Conservation (phyloP, 306 rosid genomes). For the Prunus davidiana region DNA sequence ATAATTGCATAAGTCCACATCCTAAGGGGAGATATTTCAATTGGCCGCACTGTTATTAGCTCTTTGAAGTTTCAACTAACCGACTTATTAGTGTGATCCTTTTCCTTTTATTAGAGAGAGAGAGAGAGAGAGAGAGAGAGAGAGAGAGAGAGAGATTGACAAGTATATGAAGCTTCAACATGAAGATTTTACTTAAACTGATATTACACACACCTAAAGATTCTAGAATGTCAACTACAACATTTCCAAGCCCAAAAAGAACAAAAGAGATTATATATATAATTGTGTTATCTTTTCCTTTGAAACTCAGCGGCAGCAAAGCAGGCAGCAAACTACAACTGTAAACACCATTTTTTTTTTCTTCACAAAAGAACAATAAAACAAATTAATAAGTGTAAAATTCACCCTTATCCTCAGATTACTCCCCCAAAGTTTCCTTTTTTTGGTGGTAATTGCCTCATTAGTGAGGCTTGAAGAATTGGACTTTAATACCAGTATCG, state of each 20-base stretch:
- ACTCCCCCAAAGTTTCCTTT: background rate
- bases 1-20: too few relatives aligned
- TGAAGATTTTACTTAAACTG: background rate
- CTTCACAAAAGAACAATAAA: constrained; percentile 2
- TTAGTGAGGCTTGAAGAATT: constrained; percentile 69
- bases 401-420: background rate
- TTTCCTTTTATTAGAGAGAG: background rate
- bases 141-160: background rate
- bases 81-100: background rate
- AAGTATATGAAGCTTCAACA: background rate
- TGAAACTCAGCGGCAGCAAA: background rate
- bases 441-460: background rate
- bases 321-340: constrained; percentile 2
- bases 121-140: too few relatives aligned
- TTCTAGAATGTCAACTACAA: constrained; percentile 17
- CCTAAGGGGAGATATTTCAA: too few relatives aligned
- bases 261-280: background rate
- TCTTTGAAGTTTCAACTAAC: background rate
- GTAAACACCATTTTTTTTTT: background rate
- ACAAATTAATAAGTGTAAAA: constrained; percentile 2
- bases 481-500: constrained; percentile 56
- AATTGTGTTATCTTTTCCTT: background rate
- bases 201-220: background rate
- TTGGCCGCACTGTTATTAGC: too few relatives aligned
- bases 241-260: constrained; percentile 3